Evolutionary conservation across 805 yeast genomes (phyloP), one percentile per base, ranked within the genome.

Genomic region (Komagataella pseudopastoris): DNA sequence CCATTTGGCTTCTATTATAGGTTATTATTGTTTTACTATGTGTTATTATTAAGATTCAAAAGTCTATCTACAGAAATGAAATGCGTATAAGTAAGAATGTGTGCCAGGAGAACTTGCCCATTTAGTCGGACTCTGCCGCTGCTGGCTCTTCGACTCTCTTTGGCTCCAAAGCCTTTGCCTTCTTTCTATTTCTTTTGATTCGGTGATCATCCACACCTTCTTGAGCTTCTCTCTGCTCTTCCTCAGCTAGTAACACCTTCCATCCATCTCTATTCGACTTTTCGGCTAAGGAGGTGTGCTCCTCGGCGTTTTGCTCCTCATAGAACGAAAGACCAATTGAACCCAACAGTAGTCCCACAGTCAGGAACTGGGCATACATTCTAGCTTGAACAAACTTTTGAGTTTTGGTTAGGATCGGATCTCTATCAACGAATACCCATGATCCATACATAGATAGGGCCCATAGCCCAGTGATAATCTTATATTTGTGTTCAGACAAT

Each of bases 331-430:
- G 67, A 50, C 81, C 80, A 60, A 88, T 75, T 0, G 93, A 79
- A 20, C 81, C 88, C 51, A 87, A 66, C 56, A 87, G 68, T 55
- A 87, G 68, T 8, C 76, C 76, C 51, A 88, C 89, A 1, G 95
- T 85, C 51, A 85, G 67, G 56, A 84, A 86, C 66, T 88, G 95
- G 8, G 95, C 95, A 63, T 87, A 87, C 85, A 87, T 87, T 77
- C 95, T 81, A 36, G 95, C 95, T 63, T 84, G 90, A 39, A 85
- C 93, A 49, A 85, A 78, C 65, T 85, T 88, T 69, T 88, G 95
- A 4, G 93, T 69, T 56, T 73, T 76, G 51, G 87, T 77, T 83
- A 88, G 76, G 63, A 81, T 70, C 56, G 80, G 82, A 64, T 88
- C 96, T 58, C 75, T 77, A 68, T 85, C 81, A 50, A 85, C 88